These are phyloP conservation scores for Ceraceosorus bombacis DNA, from an alignment of 1,284 basidiomycete genomes.

Conservation along the genomic window DNA sequence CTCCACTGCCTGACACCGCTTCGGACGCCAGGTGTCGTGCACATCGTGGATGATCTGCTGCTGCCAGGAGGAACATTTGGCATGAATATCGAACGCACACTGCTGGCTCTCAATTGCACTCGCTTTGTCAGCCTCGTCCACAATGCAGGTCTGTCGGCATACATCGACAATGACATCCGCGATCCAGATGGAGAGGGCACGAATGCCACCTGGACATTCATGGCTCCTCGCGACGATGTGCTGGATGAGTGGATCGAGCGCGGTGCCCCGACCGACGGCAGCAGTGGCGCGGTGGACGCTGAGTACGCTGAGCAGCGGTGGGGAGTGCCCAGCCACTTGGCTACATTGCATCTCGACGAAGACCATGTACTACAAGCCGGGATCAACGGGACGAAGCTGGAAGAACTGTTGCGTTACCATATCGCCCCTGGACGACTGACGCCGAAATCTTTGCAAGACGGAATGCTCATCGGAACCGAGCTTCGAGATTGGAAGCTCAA, in stretches of 20 bases:
- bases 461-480: conserved; percentile 36
- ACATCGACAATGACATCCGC: conserved; percentile 43
- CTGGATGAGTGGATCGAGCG: conserved; percentile 49
- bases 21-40: conserved; percentile 58
- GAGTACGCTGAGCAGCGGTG: conserved; percentile 1
- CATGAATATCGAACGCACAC: conserved; percentile 84
- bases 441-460: conserved; percentile 21
- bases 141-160: conserved; percentile 55
- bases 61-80: conserved; percentile 68
- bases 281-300: background rate
- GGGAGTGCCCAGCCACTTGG: background rate
- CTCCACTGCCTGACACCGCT: background rate
- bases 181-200: conserved; percentile 17
- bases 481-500: conserved; percentile 40
- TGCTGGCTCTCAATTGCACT: conserved; percentile 80
- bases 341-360: background rate
- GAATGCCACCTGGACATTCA: conserved; percentile 49
- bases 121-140: conserved; percentile 82
- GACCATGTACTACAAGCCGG: background rate
- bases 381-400: conserved; percentile 8
- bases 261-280: background rate
- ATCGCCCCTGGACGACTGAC: conserved; percentile 29
- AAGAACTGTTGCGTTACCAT: conserved; percentile 39
- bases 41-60: conserved; percentile 75
- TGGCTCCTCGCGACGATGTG: conserved; percentile 83